A percentile compares a stretch with the other conserved stretches of the same genome.
Evolutionary conservation across 2,329 filamentous ascomycete species (phyloP).

Genomic region (Curvularia spicifera): DNA sequence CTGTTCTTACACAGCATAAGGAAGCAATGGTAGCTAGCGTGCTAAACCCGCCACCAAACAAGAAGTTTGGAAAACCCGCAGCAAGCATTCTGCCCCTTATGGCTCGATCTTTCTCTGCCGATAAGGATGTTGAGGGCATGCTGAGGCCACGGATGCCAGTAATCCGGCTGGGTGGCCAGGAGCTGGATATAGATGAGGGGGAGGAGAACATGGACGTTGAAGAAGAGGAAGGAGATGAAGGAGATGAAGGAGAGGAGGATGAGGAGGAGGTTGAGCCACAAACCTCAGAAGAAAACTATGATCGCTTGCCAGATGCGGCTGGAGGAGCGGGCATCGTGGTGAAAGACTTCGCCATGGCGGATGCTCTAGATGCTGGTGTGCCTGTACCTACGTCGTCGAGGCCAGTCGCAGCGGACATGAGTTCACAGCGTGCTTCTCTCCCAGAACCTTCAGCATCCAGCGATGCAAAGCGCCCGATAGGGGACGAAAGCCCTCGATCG

Average conservation of each 20-base stretch:
- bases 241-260: constrained; percentile 6
- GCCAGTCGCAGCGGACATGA: background rate
- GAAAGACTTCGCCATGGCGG: constrained; percentile 26
- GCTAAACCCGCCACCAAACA: constrained; percentile 73
- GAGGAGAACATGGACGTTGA: constrained; percentile 31
- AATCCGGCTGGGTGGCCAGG: constrained; percentile 39
- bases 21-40: constrained; percentile 81
- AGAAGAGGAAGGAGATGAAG: constrained; percentile 22
- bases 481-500: constrained; percentile 28
- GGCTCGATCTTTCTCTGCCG: constrained; percentile 66
- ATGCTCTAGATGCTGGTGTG: constrained; percentile 8
- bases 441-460: constrained; percentile 7
- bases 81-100: constrained; percentile 83
- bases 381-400: background rate
- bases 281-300: constrained; percentile 28
- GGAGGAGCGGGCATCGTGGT: constrained; percentile 15
- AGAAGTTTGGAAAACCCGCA: constrained; percentile 65
- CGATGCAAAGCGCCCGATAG: constrained; percentile 35
- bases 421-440: constrained; percentile 4
- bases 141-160: constrained; percentile 60
- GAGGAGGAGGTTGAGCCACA: background rate
- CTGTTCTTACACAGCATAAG: constrained; percentile 72
- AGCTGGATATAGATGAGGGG: constrained; percentile 31
- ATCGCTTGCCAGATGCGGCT: constrained; percentile 30
- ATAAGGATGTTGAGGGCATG: constrained; percentile 74